These are phyloP conservation scores for Zoysia matrella DNA, from an alignment of 202 grass and related monocot genomes.

Conservation along the genomic window DNA sequence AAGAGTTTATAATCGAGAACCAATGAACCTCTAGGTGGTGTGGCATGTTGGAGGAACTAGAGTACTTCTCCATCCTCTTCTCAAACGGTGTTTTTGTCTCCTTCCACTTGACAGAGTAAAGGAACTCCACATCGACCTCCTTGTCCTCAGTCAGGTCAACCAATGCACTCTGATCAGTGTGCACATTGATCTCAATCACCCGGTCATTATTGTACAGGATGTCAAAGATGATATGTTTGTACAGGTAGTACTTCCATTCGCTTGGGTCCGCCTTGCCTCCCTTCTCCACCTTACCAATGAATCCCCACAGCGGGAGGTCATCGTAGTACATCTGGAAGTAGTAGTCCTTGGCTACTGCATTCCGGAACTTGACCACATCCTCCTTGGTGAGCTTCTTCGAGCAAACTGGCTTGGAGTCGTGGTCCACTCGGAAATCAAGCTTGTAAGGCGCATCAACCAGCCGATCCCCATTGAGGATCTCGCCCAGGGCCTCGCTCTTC, in stretches of 20 bases:
- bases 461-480: slow-evolving; percentile 91
- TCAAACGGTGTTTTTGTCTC: slow-evolving; percentile 76
- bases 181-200: slow-evolving; percentile 88
- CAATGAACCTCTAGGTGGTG: slow-evolving; percentile 97
- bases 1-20: slow-evolving; percentile 99
- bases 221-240: slow-evolving; percentile 91
- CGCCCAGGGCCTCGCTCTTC: slow-evolving; percentile 83
- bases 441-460: slow-evolving; percentile 94
- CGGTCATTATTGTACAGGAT: slow-evolving; percentile 80
- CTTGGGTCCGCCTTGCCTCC: slow-evolving; percentile 60
- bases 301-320: slow-evolving; percentile 94
- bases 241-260: slow-evolving; percentile 87
- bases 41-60: slow-evolving; percentile 73
- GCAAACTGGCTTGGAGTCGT: slow-evolving; percentile 76
- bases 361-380: slow-evolving; percentile 77
- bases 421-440: slow-evolving; percentile 66
- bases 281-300: slow-evolving; percentile 89
- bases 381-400: slow-evolving; percentile 75
- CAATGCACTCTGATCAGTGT: slow-evolving; percentile 71
- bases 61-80: slow-evolving; percentile 99
- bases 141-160: slow-evolving; percentile 83
- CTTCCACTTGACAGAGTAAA: slow-evolving; percentile 94
- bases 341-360: slow-evolving; percentile 82
- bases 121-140: slow-evolving; percentile 71
- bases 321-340: slow-evolving; percentile 99